Evolutionary conservation across 2,329 filamentous ascomycete genomes (phyloP).

Genomic region (Aspergillus ruber): DNA sequence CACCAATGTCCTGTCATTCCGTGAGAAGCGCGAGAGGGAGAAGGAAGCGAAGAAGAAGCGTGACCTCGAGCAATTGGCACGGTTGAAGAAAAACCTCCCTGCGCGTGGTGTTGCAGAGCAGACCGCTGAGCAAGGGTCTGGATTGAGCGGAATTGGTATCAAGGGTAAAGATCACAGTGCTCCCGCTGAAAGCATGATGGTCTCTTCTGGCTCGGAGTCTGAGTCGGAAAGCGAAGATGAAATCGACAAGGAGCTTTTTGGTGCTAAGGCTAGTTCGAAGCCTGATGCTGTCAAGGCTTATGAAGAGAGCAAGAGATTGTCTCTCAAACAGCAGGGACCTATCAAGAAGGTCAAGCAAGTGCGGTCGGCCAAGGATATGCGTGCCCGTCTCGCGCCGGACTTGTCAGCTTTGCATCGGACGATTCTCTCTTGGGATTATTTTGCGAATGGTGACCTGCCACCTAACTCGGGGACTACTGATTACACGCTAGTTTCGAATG

Average conservation of each 20-base stretch:
- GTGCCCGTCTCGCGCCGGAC: conserved; percentile 82
- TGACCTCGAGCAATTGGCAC: conserved; percentile 65
- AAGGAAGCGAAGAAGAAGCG: conserved; percentile 67
- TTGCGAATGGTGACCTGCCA: conserved; percentile 79
- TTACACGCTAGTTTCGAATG: conserved; percentile 70
- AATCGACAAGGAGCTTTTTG: conserved; percentile 64
- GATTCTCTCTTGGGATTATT: conserved; percentile 92
- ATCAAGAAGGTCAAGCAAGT: conserved; percentile 77
- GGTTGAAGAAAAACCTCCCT: conserved; percentile 52
- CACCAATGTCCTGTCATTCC: conserved; percentile 52
- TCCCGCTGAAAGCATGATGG: conserved; percentile 78
- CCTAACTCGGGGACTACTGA: conserved; percentile 63
- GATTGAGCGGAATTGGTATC: conserved; percentile 64
- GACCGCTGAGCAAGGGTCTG: conserved; percentile 71
- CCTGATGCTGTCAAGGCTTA: conserved; percentile 40
- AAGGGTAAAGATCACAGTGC: conserved; percentile 68
- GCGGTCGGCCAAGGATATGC: conserved; percentile 86
- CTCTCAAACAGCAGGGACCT: conserved; percentile 59
- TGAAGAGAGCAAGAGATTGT: conserved; percentile 40
- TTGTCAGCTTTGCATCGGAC: conserved; percentile 77
- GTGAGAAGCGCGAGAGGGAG: conserved; percentile 66
- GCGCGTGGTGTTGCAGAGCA: conserved; percentile 47
- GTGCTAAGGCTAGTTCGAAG: conserved; percentile 31
- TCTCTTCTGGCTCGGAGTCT: conserved; percentile 60
- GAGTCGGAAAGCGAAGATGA: conserved; percentile 71